Percentiles rank a stretch among this genome's conserved stretches.
Evolutionary conservation across 805 yeast genomes (phyloP).

Genomic region (Tetrapisispora phaffii): DNA sequence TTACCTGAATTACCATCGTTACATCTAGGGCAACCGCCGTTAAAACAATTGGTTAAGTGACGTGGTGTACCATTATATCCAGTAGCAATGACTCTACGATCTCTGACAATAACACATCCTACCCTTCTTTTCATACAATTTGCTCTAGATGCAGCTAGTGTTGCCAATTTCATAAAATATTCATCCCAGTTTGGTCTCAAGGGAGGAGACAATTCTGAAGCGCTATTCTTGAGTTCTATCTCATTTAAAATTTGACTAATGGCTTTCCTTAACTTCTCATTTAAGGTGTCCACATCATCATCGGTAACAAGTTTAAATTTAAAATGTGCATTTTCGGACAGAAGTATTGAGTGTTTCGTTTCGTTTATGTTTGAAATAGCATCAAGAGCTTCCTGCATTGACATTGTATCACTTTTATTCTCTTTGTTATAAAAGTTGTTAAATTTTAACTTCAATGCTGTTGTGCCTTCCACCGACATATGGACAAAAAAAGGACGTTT

Average conservation of each 20-base stretch:
- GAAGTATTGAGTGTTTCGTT: constrained; percentile 9
- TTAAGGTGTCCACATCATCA: not conserved
- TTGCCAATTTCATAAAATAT: constrained; percentile 89
- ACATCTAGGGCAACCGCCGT: constrained; percentile 92
- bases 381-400: constrained; percentile 30
- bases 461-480: constrained; percentile 66
- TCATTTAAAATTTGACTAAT: constrained; percentile 10
- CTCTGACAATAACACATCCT: constrained; percentile 89
- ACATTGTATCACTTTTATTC: not conserved
- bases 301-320: constrained; percentile 13
- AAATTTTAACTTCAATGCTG: constrained; percentile 34
- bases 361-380: constrained; percentile 24
- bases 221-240: constrained; percentile 8
- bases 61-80: constrained; percentile 98
- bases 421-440: not conserved
- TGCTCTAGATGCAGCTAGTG: constrained; percentile 82
- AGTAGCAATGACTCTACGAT: constrained; percentile 80
- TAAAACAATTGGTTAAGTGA: constrained; percentile 77
- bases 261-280: constrained; percentile 7
- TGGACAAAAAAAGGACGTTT: constrained; percentile 81
- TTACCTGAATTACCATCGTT: constrained; percentile 62
- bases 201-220: constrained; percentile 20
- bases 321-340: constrained; percentile 20
- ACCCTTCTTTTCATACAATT: constrained; percentile 97
- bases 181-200: constrained; percentile 89